Conservation (phyloP, 2,329 filamentous ascomycete species). For the Didymella keratinophila region DNA sequence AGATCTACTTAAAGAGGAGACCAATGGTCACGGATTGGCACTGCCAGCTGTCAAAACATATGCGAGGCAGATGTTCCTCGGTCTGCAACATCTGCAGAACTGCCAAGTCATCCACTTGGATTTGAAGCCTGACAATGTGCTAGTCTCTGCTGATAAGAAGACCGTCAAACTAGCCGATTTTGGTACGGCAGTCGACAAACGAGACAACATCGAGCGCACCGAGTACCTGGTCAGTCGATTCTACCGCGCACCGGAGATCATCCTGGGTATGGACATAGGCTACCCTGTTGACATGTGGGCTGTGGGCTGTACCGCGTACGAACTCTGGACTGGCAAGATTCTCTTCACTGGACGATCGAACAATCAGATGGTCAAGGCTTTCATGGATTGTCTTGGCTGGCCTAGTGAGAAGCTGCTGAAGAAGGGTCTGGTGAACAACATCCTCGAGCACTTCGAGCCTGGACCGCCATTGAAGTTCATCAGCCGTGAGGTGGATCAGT, state of each 20-base stretch:
- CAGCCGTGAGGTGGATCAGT: conserved; percentile 72
- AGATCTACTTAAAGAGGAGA: conserved; percentile 91
- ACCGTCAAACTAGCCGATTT: conserved; percentile 94
- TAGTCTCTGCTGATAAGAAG: conserved; percentile 66
- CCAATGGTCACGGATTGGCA: conserved; percentile 83
- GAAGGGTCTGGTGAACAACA: conserved; percentile 68
- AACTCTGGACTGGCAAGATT: conserved; percentile 97
- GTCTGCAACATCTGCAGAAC: conserved; percentile 84
- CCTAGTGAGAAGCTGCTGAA: conserved; percentile 89
- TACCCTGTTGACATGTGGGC: conserved; percentile 98
- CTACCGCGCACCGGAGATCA: conserved; percentile 96
- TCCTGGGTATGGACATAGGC: conserved; percentile 94
- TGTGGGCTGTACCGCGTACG: conserved; percentile 94
- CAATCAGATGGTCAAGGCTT: conserved; percentile 96
- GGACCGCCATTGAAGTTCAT: conserved; percentile 79
- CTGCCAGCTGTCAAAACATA: conserved; percentile 86
- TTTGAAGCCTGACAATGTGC: conserved; percentile 95
- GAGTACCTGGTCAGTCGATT: conserved; percentile 97
- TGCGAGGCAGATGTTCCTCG: conserved; percentile 92
- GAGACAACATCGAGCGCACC: conserved; percentile 84
- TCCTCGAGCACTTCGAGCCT: conserved; percentile 72
- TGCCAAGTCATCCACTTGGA: conserved; percentile 96
- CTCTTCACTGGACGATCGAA: conserved; percentile 94
- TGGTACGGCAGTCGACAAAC: conserved; percentile 91
- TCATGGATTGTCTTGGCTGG: conserved; percentile 95